Evolutionary conservation across 1,284 basidiomycete species (phyloP).

Genomic region (Trametes versicolor): DNA sequence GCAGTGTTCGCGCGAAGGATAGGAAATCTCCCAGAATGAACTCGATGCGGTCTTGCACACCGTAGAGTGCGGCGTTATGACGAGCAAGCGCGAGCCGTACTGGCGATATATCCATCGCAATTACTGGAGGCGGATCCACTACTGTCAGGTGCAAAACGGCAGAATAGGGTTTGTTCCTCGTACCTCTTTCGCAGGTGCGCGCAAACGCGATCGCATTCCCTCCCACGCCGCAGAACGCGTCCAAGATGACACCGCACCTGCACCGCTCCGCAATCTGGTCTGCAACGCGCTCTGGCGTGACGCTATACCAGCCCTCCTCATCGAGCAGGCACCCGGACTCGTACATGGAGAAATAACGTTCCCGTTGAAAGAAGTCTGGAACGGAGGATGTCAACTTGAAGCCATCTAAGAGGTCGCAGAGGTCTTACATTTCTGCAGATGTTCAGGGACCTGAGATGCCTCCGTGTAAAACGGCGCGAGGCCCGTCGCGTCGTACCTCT

Average conservation of each 20-base stretch:
- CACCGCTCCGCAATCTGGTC: constrained; percentile 93
- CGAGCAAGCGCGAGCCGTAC: constrained; percentile 86
- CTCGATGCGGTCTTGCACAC: constrained; percentile 93
- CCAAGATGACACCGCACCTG: constrained; percentile 84
- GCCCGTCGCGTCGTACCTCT: constrained; percentile 72
- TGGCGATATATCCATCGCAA: constrained; percentile 91
- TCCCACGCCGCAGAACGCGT: constrained; percentile 98
- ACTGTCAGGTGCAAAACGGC: neutral
- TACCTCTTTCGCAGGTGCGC: constrained; percentile 90
- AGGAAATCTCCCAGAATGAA: constrained; percentile 92
- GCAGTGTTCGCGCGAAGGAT: constrained; percentile 72
- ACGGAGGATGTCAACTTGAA: constrained; percentile 11
- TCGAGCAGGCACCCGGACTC: constrained; percentile 83
- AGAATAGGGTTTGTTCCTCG: constrained; percentile 33
- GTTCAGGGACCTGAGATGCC: constrained; percentile 72
- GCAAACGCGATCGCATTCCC: constrained; percentile 99
- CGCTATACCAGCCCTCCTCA: constrained; percentile 95
- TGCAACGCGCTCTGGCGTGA: constrained; percentile 95
- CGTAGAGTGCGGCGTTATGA: constrained; percentile 94
- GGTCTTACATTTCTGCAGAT: constrained; percentile 85
- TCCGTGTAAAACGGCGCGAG: constrained; percentile 77
- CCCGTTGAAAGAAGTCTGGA: constrained; percentile 87
- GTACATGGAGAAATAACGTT: constrained; percentile 85
- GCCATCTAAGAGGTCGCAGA: neutral
- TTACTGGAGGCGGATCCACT: constrained; percentile 60